Conservation (phyloP, 2,329 filamentous ascomycete genomes). For the Akanthomyces muscarius region DNA sequence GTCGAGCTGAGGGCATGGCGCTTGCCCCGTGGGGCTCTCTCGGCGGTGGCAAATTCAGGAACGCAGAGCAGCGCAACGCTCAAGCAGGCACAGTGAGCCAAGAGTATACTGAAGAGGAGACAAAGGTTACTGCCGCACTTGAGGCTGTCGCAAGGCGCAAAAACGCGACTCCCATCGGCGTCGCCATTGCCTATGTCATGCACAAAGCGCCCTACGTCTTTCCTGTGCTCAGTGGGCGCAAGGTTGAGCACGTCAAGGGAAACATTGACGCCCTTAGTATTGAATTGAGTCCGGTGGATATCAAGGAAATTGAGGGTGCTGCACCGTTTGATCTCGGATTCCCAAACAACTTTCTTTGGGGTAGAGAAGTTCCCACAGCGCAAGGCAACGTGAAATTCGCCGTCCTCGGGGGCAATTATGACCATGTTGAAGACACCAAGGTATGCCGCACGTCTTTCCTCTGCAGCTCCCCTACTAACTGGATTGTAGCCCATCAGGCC, state of each 20-base stretch:
- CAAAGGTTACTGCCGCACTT: conserved; percentile 42
- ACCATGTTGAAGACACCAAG: conserved; percentile 44
- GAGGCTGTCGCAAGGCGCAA: conserved; percentile 47
- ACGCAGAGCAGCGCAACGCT: conserved; percentile 32
- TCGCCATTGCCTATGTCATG: conserved; percentile 70
- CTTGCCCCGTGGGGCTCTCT: conserved; percentile 57
- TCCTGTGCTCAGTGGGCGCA: conserved; percentile 68
- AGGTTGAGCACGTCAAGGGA: conserved; percentile 62
- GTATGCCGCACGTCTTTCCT: conserved; percentile 23
- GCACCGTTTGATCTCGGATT: conserved; percentile 63
- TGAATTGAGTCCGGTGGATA: conserved; percentile 56
- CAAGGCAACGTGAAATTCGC: conserved; percentile 42
- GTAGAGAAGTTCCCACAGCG: conserved; percentile 33
- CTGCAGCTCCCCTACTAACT: not conserved
- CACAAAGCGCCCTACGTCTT: conserved; percentile 69
- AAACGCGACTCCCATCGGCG: conserved; percentile 39
- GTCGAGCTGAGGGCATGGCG: conserved; percentile 44
- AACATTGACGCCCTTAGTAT: conserved; percentile 67
- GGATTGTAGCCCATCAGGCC: conserved; percentile 38
- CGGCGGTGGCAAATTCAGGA: conserved; percentile 46
- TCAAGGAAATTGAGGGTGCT: conserved; percentile 61
- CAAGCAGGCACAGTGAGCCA: conserved; percentile 33
- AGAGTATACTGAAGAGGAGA: conserved; percentile 49
- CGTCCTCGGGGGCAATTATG: conserved; percentile 44
- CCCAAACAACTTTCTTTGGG: conserved; percentile 57